phyloP scores from a whole-genome alignment of 352 stramenopile genomes.

The Lagenidium giganteum region DNA sequence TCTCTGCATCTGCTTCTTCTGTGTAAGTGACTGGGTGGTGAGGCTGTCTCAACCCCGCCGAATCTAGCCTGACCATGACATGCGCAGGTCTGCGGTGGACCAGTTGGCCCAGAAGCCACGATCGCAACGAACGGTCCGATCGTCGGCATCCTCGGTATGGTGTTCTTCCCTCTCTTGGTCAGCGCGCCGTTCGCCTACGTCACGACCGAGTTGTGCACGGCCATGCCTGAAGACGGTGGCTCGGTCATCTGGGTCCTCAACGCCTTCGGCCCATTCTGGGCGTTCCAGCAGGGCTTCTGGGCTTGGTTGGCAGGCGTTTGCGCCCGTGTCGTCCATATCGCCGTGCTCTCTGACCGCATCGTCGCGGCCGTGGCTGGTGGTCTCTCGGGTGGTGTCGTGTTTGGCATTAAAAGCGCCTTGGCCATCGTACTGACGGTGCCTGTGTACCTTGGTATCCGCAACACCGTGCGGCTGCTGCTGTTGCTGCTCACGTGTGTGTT shows the following conservation, averaged over 20 bases:
- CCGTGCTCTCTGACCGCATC: conserved; percentile 60
- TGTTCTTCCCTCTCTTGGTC: conserved; percentile 37
- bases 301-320: conserved; percentile 72
- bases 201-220: conserved; percentile 38
- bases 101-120: conserved; percentile 19
- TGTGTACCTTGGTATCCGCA: conserved; percentile 32
- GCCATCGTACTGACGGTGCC: conserved; percentile 43
- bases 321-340: conserved; percentile 37
- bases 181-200: conserved; percentile 43
- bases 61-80: too few relatives aligned
- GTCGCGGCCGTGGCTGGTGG: conserved; percentile 58
- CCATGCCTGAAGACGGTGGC: conserved; percentile 39
- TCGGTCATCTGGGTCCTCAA: conserved; percentile 62
- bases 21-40: too few relatives aligned
- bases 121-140: conserved; percentile 25
- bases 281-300: conserved; percentile 79
- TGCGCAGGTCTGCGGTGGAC: conserved; percentile 18
- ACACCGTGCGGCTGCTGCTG: conserved; percentile 25
- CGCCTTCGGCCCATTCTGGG: conserved; percentile 59
- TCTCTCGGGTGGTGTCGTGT: conserved; percentile 12
- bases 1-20: too few relatives aligned
- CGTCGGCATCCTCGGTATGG: conserved; percentile 27
- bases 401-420: conserved; percentile 32
- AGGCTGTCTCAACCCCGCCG: too few relatives aligned
- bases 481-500: conserved; percentile 29